A percentile compares a stretch with the other conserved stretches of the same genome.
phyloP scores from a whole-genome alignment of 257 asterid species.

The Jasminum sambac region DNA sequence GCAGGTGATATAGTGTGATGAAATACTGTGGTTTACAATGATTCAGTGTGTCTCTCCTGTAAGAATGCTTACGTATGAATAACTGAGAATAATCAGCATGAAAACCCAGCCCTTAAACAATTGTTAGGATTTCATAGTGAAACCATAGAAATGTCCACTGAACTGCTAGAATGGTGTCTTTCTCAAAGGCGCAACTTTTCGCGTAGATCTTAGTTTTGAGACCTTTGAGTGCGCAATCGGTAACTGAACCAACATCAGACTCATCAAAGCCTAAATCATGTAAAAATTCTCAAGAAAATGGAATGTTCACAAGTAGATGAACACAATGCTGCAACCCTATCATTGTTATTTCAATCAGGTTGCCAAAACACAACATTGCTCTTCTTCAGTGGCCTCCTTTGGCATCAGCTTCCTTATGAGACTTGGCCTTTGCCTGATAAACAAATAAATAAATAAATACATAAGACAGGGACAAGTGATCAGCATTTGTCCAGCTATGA shows the following conservation, averaged over 20 bases:
- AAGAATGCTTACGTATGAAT: not conserved
- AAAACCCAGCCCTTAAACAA: not conserved
- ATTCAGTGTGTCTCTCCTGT: not conserved
- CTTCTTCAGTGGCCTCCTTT: conserved; percentile 31
- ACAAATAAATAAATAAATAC: too few relatives aligned
- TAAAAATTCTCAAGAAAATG: conserved; percentile 21
- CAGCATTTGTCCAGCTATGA: not conserved
- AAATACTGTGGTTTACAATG: not conserved
- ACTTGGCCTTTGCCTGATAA: conserved; percentile 35
- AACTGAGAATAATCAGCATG: not conserved
- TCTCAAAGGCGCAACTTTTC: not conserved
- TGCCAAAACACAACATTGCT: conserved; percentile 23
- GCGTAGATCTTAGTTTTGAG: not conserved
- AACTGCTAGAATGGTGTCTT: not conserved
- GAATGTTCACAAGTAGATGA: conserved; percentile 21
- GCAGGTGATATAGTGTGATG: too few relatives aligned
- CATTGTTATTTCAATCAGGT: conserved; percentile 29
- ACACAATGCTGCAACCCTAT: conserved; percentile 5
- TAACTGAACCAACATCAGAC: conserved; percentile 13
- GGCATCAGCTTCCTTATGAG: conserved; percentile 42
- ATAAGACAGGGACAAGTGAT: not conserved
- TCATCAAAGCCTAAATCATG: conserved; percentile 15
- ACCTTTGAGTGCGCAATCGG: not conserved
- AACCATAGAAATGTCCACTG: not conserved
- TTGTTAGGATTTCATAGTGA: not conserved